Evolutionary conservation across 1,139 yeast species (phyloP).

Genomic region (Suhomyces anneliseae): DNA sequence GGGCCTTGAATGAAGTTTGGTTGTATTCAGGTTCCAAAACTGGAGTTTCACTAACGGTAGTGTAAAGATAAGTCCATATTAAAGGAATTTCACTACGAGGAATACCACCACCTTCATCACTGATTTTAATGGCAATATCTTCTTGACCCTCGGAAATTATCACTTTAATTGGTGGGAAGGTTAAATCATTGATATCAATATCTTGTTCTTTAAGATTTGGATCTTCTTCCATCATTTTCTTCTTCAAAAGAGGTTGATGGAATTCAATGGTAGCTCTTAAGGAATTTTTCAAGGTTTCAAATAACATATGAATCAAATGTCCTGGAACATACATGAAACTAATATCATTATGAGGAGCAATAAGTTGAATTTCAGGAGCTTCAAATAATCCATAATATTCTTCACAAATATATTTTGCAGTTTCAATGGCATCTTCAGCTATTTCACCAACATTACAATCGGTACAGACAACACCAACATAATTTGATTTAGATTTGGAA

Average conservation of each 20-base stretch:
- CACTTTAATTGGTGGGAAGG: conserved; percentile 81
- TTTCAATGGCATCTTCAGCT: conserved; percentile 82
- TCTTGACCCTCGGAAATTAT: conserved; percentile 90
- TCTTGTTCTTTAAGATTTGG: conserved; percentile 44
- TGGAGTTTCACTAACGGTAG: conserved; percentile 79
- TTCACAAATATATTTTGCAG: conserved; percentile 83
- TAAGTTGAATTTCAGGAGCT: conserved; percentile 76
- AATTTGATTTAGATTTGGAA: conserved; percentile 38
- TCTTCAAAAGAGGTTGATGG: conserved; percentile 49
- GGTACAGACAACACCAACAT: conserved; percentile 84
- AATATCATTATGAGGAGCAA: conserved; percentile 65
- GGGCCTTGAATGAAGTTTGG: conserved; percentile 71
- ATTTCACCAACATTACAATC: conserved; percentile 77
- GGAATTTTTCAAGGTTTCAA: conserved; percentile 82
- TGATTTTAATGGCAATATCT: conserved; percentile 88
- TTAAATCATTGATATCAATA: conserved; percentile 61
- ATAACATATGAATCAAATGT: conserved; percentile 83
- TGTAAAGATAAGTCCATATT: conserved; percentile 89
- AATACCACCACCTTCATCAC: conserved; percentile 95
- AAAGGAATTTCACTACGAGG: conserved; percentile 81
- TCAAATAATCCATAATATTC: conserved; percentile 83
- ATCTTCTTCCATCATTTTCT: conserved; percentile 39
- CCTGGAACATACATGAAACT: conserved; percentile 89
- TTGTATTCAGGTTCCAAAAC: conserved; percentile 58
- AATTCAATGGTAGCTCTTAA: conserved; percentile 82